Base-by-base conservation (phyloP, 768 basidiomycete genomes). In the Mycena floridula region DNA sequence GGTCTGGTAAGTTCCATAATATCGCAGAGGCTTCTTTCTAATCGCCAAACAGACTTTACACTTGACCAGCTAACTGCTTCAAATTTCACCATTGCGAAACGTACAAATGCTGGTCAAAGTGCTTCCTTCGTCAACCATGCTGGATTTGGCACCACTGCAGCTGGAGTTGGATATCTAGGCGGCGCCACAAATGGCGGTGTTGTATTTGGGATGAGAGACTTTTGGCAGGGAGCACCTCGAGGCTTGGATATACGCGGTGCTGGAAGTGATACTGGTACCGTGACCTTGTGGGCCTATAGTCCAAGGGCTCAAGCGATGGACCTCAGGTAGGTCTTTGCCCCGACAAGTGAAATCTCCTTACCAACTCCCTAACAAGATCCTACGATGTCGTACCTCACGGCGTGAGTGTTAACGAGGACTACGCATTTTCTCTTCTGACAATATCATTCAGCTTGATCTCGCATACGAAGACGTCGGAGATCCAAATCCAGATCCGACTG, bases 381-480 rank as follows among this genome's bases (percentile, higher is more conserved):
- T n/a, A n/a, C n/a, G n/a, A n/a, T n/a, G n/a, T n/a, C n/a, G n/a
- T n/a, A n/a, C n/a, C n/a, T n/a, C n/a, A n/a, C n/a, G n/a, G n/a
- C n/a, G n/a, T n/a, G n/a, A n/a, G n/a, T n/a, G n/a, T n/a, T n/a
- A n/a, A n/a, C n/a, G n/a, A n/a, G n/a, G n/a, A n/a, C 22, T 24
- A 15, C 21, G 16, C 15, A 26, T 13, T 25, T 28, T 42, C 20
- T 18, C 27, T 25, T 15, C 28, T 24, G 13, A 30, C 36, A 16
- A 7, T 15, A 21, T 1, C 36, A 15, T 21, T 5, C 42, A 68
- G 66, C 52, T 68, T 12, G 64, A 68, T 36, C 57, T 68, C 7
- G 47, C 65, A 8, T 67, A 68, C 43, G 67, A 68, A 50, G 67
- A 68, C 35, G 64, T 68, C 5, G 67, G 65, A 3, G 49, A 68